These are phyloP conservation scores for Xylariaceae sp. DNA, from an alignment of 2,329 filamentous ascomycete genomes.

Conservation along the genomic window DNA sequence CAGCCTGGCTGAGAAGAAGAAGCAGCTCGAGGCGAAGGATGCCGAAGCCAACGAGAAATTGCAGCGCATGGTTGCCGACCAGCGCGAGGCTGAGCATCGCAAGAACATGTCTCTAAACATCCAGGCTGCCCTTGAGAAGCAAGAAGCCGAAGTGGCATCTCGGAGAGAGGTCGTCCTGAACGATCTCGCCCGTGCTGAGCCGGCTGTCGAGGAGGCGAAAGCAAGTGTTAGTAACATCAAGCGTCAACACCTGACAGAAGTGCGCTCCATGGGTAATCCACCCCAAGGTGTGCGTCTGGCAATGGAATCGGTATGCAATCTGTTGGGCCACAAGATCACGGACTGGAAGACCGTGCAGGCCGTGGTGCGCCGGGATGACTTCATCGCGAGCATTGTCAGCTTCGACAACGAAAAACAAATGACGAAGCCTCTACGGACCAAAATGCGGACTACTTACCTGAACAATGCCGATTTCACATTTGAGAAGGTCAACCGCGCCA, in stretches of 20 bases:
- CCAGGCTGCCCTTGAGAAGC: conserved; percentile 76
- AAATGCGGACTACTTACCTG: conserved; percentile 89
- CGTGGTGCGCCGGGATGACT: conserved; percentile 86
- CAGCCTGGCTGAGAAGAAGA: conserved; percentile 91
- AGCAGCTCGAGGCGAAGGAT: conserved; percentile 86
- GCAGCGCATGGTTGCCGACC: conserved; percentile 93
- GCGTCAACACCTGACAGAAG: conserved; percentile 91
- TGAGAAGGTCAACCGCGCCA: conserved; percentile 91
- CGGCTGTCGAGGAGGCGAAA: conserved; percentile 85
- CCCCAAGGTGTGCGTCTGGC: conserved; percentile 86
- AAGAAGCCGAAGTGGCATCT: conserved; percentile 78
- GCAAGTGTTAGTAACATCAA: conserved; percentile 99
- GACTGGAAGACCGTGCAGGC: conserved; percentile 89
- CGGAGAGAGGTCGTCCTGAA: conserved; percentile 77
- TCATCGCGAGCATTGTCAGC: conserved; percentile 94
- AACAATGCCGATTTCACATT: conserved; percentile 94
- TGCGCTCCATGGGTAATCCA: conserved; percentile 91
- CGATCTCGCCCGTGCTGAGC: conserved; percentile 86
- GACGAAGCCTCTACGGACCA: conserved; percentile 72
- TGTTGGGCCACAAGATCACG: conserved; percentile 81
- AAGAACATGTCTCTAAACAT: conserved; percentile 85
- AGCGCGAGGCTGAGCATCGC: conserved; percentile 86
- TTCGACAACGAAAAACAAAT: conserved; percentile 95
- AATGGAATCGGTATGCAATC: conserved; percentile 90
- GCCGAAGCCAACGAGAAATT: conserved; percentile 95